phyloP scores from a whole-genome alignment of 306 rosid genomes.

The Cucurbita pepo region DNA sequence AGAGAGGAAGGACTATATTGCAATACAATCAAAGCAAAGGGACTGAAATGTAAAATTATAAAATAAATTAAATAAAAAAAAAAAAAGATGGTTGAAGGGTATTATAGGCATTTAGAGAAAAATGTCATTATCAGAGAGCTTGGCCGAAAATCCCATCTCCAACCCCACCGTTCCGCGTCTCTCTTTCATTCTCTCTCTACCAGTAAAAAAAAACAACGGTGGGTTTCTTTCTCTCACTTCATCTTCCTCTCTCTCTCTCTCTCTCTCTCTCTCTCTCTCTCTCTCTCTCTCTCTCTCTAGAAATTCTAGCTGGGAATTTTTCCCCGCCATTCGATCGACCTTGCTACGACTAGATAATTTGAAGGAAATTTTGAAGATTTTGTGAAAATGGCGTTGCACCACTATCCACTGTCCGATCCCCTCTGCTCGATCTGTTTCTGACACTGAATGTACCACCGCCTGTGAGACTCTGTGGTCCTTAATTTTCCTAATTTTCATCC shows the following conservation, averaged over 20 bases:
- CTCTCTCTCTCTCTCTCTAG: constrained; percentile 7
- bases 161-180: constrained; percentile 6
- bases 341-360: constrained; percentile 6
- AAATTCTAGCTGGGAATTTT: constrained; percentile 24
- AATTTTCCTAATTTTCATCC: neutral
- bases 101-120: neutral
- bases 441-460: constrained; percentile 19
- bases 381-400: constrained; percentile 2
- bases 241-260: constrained; percentile 9
- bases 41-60: neutral
- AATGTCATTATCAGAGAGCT: constrained; percentile 24
- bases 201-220: constrained; percentile 19
- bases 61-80: neutral
- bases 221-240: constrained; percentile 2
- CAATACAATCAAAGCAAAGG: neutral
- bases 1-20: neutral
- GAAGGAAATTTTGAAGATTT: constrained; percentile 4
- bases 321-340: constrained; percentile 19
- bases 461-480: constrained; percentile 21
- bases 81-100: neutral
- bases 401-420: constrained; percentile 26
- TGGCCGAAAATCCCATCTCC: constrained; percentile 14
- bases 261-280: constrained; percentile 6
- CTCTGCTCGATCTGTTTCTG: constrained; percentile 38
- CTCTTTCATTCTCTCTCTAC: constrained; percentile 19